phyloP scores from a whole-genome alignment of 495 filamentous ascomycete genomes.

The Penicillium paradoxum region DNA sequence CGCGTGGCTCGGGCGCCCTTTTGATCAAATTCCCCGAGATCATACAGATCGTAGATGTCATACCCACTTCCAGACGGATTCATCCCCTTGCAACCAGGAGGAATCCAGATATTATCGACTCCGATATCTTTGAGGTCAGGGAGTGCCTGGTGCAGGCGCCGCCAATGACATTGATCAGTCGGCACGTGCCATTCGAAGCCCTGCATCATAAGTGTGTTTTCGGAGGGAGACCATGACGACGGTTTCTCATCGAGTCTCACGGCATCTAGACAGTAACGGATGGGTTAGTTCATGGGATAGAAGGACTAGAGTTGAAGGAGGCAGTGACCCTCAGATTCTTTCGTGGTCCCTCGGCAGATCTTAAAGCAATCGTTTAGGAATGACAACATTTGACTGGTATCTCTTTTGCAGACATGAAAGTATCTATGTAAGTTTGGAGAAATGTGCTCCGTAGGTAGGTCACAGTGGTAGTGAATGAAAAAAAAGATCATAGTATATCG shows the following conservation, averaged over 20 bases:
- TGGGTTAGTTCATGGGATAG: neutral
- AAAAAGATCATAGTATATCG: neutral
- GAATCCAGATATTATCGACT: conserved; percentile 65
- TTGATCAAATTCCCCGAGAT: conserved; percentile 71
- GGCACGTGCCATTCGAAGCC: conserved; percentile 74
- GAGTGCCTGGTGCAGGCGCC: conserved; percentile 51
- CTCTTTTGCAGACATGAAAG: neutral
- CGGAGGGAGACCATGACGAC: conserved; percentile 23
- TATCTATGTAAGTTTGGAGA: neutral
- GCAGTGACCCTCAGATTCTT: conserved; percentile 10
- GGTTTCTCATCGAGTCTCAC: conserved; percentile 22
- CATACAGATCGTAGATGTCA: conserved; percentile 72
- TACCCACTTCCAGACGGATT: conserved; percentile 61
- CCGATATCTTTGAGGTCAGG: conserved; percentile 55
- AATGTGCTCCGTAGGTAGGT: too few relatives aligned
- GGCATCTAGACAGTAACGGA: conserved; percentile 14
- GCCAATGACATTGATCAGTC: conserved; percentile 59
- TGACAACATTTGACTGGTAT: conserved; percentile 10
- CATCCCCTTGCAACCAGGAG: conserved; percentile 67
- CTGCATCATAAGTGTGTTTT: conserved; percentile 63
- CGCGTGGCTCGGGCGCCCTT: conserved; percentile 61
- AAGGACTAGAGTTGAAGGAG: neutral
- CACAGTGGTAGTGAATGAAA: too few relatives aligned
- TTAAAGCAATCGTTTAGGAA: conserved; percentile 14
- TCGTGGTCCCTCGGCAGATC: conserved; percentile 2